Evolutionary conservation across 2,329 filamentous ascomycete genomes (phyloP).

Genomic region (Trichoderma brevicompactum): DNA sequence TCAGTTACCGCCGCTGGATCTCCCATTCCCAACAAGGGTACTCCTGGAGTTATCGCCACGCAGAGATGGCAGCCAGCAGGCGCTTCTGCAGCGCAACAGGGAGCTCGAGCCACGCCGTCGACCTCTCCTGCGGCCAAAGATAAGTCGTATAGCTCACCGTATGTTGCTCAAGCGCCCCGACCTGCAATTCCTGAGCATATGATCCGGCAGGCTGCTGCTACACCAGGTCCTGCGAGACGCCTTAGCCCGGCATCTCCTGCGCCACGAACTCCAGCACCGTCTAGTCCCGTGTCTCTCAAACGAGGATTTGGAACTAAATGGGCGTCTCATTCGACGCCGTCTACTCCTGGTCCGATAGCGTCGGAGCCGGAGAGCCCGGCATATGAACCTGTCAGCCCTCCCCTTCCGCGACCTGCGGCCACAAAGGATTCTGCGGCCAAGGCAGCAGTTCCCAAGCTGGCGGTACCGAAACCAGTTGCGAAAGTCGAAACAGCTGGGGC

Average conservation of each 20-base stretch:
- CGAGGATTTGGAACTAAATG: slow-evolving; percentile 60
- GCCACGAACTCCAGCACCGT: slow-evolving; percentile 44
- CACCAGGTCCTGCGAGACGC: slow-evolving; percentile 41
- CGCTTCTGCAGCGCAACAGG: slow-evolving; percentile 36
- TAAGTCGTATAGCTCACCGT: slow-evolving; percentile 38
- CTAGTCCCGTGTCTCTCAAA: slow-evolving; percentile 38
- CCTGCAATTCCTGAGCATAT: slow-evolving; percentile 49
- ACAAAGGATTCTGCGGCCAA: slow-evolving; percentile 40
- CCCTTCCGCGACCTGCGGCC: slow-evolving; percentile 46
- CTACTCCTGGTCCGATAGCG: slow-evolving; percentile 54
- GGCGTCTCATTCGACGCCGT: slow-evolving; percentile 60
- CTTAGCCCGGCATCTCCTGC: slow-evolving; percentile 39
- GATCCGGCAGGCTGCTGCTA: slow-evolving; percentile 45
- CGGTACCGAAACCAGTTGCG: slow-evolving; percentile 38
- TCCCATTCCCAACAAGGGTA: slow-evolving; percentile 27
- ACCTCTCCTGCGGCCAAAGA: slow-evolving; percentile 38
- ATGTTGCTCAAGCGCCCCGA: slow-evolving; percentile 41
- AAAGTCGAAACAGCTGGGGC: slow-evolving; percentile 33
- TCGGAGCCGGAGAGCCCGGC: slow-evolving; percentile 55
- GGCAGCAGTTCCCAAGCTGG: slow-evolving; percentile 39
- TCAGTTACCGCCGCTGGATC: slow-evolving; percentile 35
- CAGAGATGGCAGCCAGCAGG: slow-evolving; percentile 44
- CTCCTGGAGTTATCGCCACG: slow-evolving; percentile 26
- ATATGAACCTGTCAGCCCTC: slow-evolving; percentile 63
- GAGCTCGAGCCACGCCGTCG: slow-evolving; percentile 35